Base-by-base conservation (phyloP, 140 eudicot genomes). In the Bidens hawaiensis region DNA sequence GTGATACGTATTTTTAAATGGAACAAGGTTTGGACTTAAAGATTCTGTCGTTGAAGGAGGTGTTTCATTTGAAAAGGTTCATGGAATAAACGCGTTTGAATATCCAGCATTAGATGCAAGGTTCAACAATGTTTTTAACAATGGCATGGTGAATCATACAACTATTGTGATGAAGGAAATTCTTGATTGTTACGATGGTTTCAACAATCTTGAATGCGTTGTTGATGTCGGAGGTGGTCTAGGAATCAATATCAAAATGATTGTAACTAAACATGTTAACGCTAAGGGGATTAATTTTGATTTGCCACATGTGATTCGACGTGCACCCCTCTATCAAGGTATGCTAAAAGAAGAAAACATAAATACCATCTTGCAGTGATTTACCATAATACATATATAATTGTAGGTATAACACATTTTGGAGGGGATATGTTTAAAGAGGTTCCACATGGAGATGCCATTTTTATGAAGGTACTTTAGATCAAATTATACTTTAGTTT, bases 41-140 rank as follows among this genome's bases (percentile, higher is more conserved):
- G 67, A 73, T 45, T 62, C 78, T 0, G 25, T 73, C 17, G 3
- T 64, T 23, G 46, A 73, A 45, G 72, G 78, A 55, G 73, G 78
- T 21, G 38, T 57, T 65, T 34, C 78, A 2, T 73, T 65, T 18
- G 48, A 56, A 27, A 73, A 28, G 68, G 78, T 61, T 12, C 68
- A 73, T 26, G 73, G 34, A 28, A 28, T 0, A 28, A 1, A 28
- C 34, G 2, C 34, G 2, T 28, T 28, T 65, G 73, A 73, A 46
- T 65, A 57, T 45, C 72, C 62, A 10, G 73, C 61, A 58, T 54
- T 5, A 16, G 72, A 72, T 25, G 48, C 50, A 31, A 31, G 72
- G 9, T 64, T 55, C 59, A 64, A 73, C 25, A 55, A 65, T 14
- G 48, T 65, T 17, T 65, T 65, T 13, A 73, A 73, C 28, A 67